These are phyloP conservation scores for Brettanomyces naardenensis DNA, from an alignment of 805 yeast species.

Conservation along the genomic window DNA sequence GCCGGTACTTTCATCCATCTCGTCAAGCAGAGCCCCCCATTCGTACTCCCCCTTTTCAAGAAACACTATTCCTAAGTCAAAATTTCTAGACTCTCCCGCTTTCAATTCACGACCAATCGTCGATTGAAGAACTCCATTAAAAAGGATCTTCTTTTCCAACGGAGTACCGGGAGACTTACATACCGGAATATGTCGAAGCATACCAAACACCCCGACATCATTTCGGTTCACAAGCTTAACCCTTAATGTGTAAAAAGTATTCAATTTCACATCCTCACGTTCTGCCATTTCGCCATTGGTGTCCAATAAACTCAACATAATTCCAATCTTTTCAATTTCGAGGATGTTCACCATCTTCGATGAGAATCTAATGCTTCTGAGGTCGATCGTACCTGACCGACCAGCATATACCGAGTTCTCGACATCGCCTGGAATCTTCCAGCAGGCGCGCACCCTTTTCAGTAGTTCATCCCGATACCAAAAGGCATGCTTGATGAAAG, in stretches of 20 bases:
- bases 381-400: slow-evolving; percentile 52
- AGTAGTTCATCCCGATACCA: slow-evolving; percentile 76
- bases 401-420: slow-evolving; percentile 22
- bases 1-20: slow-evolving; percentile 22
- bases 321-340: slow-evolving; percentile 38
- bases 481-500: slow-evolving; percentile 52
- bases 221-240: slow-evolving; percentile 45
- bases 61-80: slow-evolving; percentile 51
- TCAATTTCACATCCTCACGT: slow-evolving; percentile 29
- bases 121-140: slow-evolving; percentile 66
- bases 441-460: slow-evolving; percentile 49
- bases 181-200: slow-evolving; percentile 51
- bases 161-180: slow-evolving; percentile 22
- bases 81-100: slow-evolving; percentile 33
- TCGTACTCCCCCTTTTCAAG: slow-evolving; percentile 76
- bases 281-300: slow-evolving; percentile 9
- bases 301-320: slow-evolving; percentile 28
- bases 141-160: slow-evolving; percentile 52
- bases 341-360: slow-evolving; percentile 51
- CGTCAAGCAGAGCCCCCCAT: slow-evolving; percentile 63
- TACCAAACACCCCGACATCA: slow-evolving; percentile 36
- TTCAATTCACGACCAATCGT: slow-evolving; percentile 33
- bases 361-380: slow-evolving; percentile 58
- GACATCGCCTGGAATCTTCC: slow-evolving; percentile 38
- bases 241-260: slow-evolving; percentile 43